A percentile compares a stretch with the other conserved stretches of the same genome.
Conservation (phyloP, 2,329 filamentous ascomycete genomes). For the Zalaria obscura region DNA sequence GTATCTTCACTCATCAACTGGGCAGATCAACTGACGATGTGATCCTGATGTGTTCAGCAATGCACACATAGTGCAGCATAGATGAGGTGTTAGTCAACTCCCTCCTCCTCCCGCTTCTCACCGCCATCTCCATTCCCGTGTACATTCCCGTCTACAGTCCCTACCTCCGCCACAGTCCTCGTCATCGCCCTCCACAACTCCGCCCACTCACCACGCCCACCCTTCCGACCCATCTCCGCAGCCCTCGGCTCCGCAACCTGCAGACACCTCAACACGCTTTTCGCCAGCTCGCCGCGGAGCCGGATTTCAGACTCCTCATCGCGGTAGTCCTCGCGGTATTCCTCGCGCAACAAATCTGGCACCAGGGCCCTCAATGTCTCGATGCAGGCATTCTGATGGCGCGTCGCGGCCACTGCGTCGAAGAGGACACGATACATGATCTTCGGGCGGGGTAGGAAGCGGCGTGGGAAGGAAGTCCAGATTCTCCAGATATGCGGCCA, state of each 20-base stretch:
- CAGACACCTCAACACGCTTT: constrained; percentile 41
- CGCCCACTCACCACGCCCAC: constrained; percentile 4
- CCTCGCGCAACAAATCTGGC: constrained; percentile 45
- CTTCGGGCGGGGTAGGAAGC: constrained; percentile 33
- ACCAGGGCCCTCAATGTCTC: constrained; percentile 38
- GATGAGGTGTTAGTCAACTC: no score
- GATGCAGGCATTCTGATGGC: constrained; percentile 29
- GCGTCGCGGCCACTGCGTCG: constrained; percentile 29
- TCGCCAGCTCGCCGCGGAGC: constrained; percentile 29
- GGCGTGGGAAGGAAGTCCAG: constrained; percentile 42
- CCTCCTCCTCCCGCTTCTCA: no score
- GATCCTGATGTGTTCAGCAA: no score
- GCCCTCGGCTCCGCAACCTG: constrained; percentile 39
- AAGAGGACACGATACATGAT: constrained; percentile 44
- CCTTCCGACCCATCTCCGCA: constrained; percentile 11
- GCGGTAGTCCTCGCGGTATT: no score
- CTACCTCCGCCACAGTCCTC: not conserved
- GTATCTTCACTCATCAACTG: no score
- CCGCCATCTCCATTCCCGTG: no score
- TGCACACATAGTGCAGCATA: no score
- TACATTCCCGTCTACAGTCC: no score
- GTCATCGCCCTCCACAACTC: constrained; percentile 1
- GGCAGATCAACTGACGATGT: no score
- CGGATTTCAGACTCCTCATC: constrained; percentile 27
- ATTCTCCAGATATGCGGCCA: constrained; percentile 47